Percentiles rank a stretch among this genome's conserved stretches.
Evolutionary conservation across 202 grass and related monocot species (phyloP).

Genomic region (Zizania palustris): DNA sequence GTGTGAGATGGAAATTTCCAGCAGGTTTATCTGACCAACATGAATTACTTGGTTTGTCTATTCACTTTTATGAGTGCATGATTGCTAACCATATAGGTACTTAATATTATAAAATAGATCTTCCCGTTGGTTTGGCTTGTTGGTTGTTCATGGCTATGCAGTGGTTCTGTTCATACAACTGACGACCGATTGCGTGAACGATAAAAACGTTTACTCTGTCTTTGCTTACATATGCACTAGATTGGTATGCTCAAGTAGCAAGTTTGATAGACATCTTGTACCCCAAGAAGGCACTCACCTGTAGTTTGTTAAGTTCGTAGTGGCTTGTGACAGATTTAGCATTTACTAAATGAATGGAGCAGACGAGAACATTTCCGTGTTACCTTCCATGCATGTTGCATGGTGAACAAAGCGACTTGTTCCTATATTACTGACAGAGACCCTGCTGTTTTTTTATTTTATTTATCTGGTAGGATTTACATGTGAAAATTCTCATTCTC

Average conservation of each 20-base stretch:
- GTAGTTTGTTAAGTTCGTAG: neutral
- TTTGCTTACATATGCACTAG: neutral
- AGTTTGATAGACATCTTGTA: neutral
- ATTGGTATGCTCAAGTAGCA: neutral
- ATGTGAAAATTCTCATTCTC: neutral
- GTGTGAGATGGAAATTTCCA: neutral
- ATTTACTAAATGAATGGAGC: neutral
- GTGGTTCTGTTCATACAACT: neutral
- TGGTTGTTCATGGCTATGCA: slow-evolving; percentile 1
- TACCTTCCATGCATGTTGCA: neutral
- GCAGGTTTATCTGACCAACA: neutral
- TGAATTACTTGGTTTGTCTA: neutral
- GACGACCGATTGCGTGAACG: neutral
- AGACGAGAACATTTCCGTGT: neutral
- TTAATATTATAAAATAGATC: neutral
- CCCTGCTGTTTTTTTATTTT: neutral
- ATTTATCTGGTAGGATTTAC: neutral
- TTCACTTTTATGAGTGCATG: neutral
- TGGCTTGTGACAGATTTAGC: neutral
- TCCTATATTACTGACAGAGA: neutral
- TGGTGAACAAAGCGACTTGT: neutral
- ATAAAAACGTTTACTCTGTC: slow-evolving; percentile 4
- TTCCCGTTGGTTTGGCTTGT: neutral
- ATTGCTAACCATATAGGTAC: neutral
- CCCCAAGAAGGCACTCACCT: neutral